Evolutionary conservation across 2,329 filamentous ascomycete genomes (phyloP).

Genomic region (Ascochyta viciae-villosae): DNA sequence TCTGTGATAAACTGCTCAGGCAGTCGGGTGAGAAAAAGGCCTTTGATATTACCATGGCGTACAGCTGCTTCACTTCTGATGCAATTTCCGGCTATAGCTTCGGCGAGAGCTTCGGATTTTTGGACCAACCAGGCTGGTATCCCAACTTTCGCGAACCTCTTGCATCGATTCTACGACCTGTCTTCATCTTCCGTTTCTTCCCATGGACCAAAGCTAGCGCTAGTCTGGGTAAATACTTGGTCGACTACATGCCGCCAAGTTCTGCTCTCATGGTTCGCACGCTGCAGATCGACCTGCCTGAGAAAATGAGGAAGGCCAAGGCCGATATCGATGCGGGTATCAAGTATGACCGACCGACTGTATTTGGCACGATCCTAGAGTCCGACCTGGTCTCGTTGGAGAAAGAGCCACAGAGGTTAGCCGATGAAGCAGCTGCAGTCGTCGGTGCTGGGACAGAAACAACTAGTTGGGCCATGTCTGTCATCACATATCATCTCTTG

Average conservation of each 20-base stretch:
- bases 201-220: constrained; percentile 31
- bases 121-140: constrained; percentile 35
- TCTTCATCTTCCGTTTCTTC: constrained; percentile 38
- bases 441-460: constrained; percentile 47
- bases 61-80: constrained; percentile 37
- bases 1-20: constrained; percentile 34
- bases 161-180: constrained; percentile 24
- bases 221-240: constrained; percentile 22
- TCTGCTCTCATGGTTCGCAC: constrained; percentile 29
- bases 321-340: constrained; percentile 32
- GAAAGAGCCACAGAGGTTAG: constrained; percentile 35
- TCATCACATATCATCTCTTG: constrained; percentile 39
- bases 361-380: constrained; percentile 30
- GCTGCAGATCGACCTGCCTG: constrained; percentile 37
- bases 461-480: constrained; percentile 37
- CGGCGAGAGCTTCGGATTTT: constrained; percentile 32
- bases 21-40: constrained; percentile 24
- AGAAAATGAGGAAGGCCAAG: constrained; percentile 29
- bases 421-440: constrained; percentile 41
- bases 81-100: constrained; percentile 35
- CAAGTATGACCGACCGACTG: constrained; percentile 32
- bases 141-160: constrained; percentile 36
- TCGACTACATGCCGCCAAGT: constrained; percentile 31
- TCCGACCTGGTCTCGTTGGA: constrained; percentile 25
- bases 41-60: constrained; percentile 37